phyloP scores from a whole-genome alignment of 257 asterid genomes.

The Ballota nigra region DNA sequence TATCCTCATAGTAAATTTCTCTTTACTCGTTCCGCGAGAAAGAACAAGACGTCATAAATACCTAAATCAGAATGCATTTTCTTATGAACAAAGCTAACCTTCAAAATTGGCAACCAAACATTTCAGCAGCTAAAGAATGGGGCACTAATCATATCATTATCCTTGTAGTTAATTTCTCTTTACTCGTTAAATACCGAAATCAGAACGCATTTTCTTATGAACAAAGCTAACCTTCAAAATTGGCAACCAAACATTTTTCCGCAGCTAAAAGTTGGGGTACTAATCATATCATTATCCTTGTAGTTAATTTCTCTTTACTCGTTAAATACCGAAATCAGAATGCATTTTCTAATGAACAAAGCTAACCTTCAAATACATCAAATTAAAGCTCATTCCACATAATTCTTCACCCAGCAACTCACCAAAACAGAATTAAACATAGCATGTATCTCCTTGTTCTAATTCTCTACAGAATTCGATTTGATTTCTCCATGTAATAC shows the following conservation, averaged over 20 bases:
- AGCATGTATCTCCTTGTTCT: background rate
- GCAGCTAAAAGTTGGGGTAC: background rate
- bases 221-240: background rate
- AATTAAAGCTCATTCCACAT: background rate
- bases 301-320: background rate
- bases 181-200: background rate
- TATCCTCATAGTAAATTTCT: background rate
- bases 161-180: background rate
- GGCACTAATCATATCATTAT: constrained; percentile 6
- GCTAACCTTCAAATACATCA: background rate
- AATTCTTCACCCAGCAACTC: background rate
- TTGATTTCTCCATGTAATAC: no score
- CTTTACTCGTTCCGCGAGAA: background rate
- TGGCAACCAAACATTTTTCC: background rate
- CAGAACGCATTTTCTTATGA: background rate
- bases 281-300: constrained; percentile 6
- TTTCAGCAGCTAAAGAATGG: background rate
- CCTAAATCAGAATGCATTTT: background rate
- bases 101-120: background rate
- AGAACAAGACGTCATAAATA: background rate
- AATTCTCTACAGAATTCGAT: background rate
- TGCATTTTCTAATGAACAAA: background rate
- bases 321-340: background rate
- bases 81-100: background rate
- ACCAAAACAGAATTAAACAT: background rate